These are phyloP conservation scores for Echinosophora koreensis DNA, from an alignment of 306 rosid genomes.

Conservation along the genomic window DNA sequence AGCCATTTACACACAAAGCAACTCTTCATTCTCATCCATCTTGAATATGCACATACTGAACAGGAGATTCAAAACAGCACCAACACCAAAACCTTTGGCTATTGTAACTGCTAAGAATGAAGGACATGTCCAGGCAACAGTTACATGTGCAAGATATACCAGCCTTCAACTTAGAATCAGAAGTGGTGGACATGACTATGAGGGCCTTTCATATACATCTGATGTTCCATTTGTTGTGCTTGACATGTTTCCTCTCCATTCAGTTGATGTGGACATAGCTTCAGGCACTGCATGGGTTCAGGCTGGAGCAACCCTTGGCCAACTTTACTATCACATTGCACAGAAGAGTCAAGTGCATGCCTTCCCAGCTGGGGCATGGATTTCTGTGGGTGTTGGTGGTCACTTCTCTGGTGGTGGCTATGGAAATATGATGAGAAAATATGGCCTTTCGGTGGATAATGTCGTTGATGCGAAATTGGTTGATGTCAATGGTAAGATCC, in stretches of 20 bases:
- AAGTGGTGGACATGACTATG: slow-evolving; percentile 56
- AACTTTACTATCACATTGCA: slow-evolving; percentile 41
- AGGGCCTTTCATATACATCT: slow-evolving; percentile 48
- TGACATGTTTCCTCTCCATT: slow-evolving; percentile 42
- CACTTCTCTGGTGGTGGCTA: slow-evolving; percentile 85
- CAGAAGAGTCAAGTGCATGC: background rate
- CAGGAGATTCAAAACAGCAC: slow-evolving; percentile 26
- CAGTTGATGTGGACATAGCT: background rate
- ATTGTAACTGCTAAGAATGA: slow-evolving; percentile 19
- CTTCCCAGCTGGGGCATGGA: slow-evolving; percentile 66
- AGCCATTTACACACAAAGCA: slow-evolving; percentile 18
- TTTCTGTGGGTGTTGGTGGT: slow-evolving; percentile 70
- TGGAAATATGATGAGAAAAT: slow-evolving; percentile 77
- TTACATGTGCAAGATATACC: slow-evolving; percentile 41
- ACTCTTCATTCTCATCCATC: slow-evolving; percentile 16
- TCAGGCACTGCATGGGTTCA: slow-evolving; percentile 25
- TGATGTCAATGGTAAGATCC: slow-evolving; percentile 45
- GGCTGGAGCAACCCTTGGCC: slow-evolving; percentile 49
- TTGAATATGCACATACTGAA: slow-evolving; percentile 37
- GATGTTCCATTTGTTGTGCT: slow-evolving; percentile 36
- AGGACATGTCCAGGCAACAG: slow-evolving; percentile 35
- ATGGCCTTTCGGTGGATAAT: slow-evolving; percentile 75
- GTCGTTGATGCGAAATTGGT: slow-evolving; percentile 47
- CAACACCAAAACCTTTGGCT: slow-evolving; percentile 46
- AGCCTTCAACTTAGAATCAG: slow-evolving; percentile 45